Conservation (phyloP, 2,329 filamentous ascomycete genomes). For the Westerdykella ornata region DNA sequence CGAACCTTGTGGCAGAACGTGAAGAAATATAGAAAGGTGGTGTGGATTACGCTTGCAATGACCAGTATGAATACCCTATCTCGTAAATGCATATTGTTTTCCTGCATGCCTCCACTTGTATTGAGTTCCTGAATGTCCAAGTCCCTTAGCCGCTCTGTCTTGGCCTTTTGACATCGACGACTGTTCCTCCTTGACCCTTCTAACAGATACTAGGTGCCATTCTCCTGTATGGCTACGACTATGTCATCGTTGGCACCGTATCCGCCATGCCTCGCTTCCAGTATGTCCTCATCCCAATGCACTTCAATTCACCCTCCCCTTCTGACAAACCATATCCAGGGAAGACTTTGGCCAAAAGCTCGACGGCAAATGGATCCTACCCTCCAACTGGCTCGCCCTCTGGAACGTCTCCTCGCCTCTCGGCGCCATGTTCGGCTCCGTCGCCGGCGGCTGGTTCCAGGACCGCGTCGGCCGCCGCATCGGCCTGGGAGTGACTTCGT, state of each 20-base stretch:
- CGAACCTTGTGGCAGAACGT: slow-evolving; percentile 25
- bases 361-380: slow-evolving; percentile 23
- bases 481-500: slow-evolving; percentile 17
- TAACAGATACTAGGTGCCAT: slow-evolving; percentile 10
- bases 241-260: slow-evolving; percentile 26
- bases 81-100: background rate
- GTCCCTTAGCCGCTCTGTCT: background rate
- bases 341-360: slow-evolving; percentile 19
- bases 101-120: too few species aligned
- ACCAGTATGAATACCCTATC: slow-evolving; percentile 8
- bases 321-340: slow-evolving; percentile 7
- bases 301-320: background rate
- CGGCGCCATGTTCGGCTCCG: slow-evolving; percentile 23
- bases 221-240: slow-evolving; percentile 27
- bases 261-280: slow-evolving; percentile 27
- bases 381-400: slow-evolving; percentile 23
- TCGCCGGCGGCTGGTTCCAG: slow-evolving; percentile 23
- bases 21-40: slow-evolving; percentile 27
- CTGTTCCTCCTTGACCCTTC: background rate
- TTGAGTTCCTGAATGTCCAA: too few species aligned
- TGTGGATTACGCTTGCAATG: slow-evolving; percentile 18
- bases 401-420: slow-evolving; percentile 24
- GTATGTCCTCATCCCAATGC: slow-evolving; percentile 10
- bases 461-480: slow-evolving; percentile 21
- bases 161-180: background rate